Evolutionary conservation across 1,284 basidiomycete genomes (phyloP), one percentile per base, ranked within the genome.

Genomic region (Ceratobasidium sp.): DNA sequence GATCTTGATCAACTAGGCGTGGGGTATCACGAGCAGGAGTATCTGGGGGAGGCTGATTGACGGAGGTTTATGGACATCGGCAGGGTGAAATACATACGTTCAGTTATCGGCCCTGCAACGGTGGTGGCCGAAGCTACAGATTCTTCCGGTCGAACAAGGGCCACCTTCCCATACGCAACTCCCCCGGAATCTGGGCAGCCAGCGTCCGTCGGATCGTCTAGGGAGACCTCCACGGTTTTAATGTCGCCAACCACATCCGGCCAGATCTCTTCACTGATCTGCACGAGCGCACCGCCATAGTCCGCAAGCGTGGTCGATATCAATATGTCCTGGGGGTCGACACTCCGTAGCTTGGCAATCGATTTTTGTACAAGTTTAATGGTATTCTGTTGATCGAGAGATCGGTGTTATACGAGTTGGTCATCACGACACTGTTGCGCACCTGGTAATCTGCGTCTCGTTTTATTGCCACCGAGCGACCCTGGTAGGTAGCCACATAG

Each of bases 371-470:
- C 14, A 46, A 65, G 64, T 14, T 65, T 44, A 16, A 65, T 23
- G 18, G 64, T 66, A 10, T 20, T 44, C 64, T 66, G 38, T 30
- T 20, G 16, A 50, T 14, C 20, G 20, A 16, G 41, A 48, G 38
- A n/a, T 60, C 33, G 30, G 57, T 14, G 7, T 8, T 23, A 4
- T 20, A 35, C 27, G 14, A 30, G 30, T 35, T 35, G 18, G 30
- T 16, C 16, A 14, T 6, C 14, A 7, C 18, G 16, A 54, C 16
- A 6, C 5, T 16, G 1, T 16, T 18, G 33, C 64, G 46, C 18
- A 50, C 64, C 64, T 66, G 38, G 23, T 66, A 66, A 10, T 66
- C 64, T 27, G 64, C 18, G 30, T 66, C 44, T 50, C 64, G 16
- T 50, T 66, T 66, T 3, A 66, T 46, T 30, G 64, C 41, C 1